Conservation (phyloP, 2,329 filamentous ascomycete species). For the Exophiala calicioides region DNA sequence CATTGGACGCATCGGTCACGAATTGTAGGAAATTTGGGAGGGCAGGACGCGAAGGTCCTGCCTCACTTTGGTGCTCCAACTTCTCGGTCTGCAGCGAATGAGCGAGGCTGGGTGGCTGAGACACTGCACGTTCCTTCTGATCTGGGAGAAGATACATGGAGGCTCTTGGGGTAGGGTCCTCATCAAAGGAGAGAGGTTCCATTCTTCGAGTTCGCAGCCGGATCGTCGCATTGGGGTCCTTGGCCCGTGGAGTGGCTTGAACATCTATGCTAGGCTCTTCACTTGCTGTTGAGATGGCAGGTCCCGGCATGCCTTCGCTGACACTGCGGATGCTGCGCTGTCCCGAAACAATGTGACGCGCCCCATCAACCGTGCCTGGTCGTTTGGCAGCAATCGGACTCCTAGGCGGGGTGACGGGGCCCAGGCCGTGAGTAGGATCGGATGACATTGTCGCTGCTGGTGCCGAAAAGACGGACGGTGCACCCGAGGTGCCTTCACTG, state of each 20-base stretch:
- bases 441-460: constrained; percentile 51
- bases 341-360: neutral
- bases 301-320: constrained; percentile 18
- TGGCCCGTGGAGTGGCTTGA: constrained; percentile 11
- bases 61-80: neutral
- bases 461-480: constrained; percentile 54
- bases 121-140: constrained; percentile 10
- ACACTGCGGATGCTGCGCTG: constrained; percentile 21
- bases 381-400: constrained; percentile 40
- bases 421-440: constrained; percentile 56
- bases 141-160: constrained; percentile 28
- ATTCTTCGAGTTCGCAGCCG: constrained; percentile 21
- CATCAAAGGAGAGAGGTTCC: constrained; percentile 12
- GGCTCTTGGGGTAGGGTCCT: constrained; percentile 29
- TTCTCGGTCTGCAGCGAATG: constrained; percentile 29
- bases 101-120: constrained; percentile 34
- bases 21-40: constrained; percentile 41
- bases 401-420: constrained; percentile 54
- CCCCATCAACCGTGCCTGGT: neutral
- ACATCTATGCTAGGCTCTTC: constrained; percentile 12
- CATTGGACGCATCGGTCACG: constrained; percentile 35
- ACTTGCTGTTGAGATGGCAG: neutral
- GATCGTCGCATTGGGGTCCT: constrained; percentile 25
- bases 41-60: constrained; percentile 31
- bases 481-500: constrained; percentile 41